Evolutionary conservation across 805 yeast genomes (phyloP).

Genomic region (Candida nitratophila): DNA sequence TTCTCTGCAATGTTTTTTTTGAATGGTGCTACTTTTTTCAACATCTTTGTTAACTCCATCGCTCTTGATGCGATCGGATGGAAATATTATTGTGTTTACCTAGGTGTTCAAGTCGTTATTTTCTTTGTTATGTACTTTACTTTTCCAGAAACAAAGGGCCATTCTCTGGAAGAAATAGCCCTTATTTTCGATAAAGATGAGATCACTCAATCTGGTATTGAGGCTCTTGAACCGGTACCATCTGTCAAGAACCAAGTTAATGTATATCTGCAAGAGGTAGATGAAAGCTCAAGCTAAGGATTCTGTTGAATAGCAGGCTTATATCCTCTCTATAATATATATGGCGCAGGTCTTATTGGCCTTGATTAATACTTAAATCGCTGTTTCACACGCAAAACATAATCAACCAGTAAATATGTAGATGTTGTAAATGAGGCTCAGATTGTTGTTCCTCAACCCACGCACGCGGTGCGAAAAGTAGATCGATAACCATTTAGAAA

Average conservation of each 20-base stretch:
- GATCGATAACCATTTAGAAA: no score
- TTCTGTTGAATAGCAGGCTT: neutral
- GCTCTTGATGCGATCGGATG: slow-evolving; percentile 28
- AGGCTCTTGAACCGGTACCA: neutral
- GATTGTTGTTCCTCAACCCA: no score
- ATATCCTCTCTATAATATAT: neutral
- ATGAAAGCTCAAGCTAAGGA: neutral
- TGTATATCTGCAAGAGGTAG: neutral
- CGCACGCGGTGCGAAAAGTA: no score
- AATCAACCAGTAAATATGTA: no score
- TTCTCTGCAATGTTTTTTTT: neutral
- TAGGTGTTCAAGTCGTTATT: neutral
- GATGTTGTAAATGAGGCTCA: no score
- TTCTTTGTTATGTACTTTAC: slow-evolving; percentile 25
- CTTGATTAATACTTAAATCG: neutral
- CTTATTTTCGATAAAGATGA: slow-evolving; percentile 42
- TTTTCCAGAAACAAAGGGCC: slow-evolving; percentile 62
- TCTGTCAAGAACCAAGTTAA: neutral
- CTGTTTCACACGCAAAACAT: no score
- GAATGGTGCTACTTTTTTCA: slow-evolving; percentile 5
- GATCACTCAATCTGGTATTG: slow-evolving; percentile 8
- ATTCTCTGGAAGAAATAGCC: slow-evolving; percentile 52
- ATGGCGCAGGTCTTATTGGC: neutral
- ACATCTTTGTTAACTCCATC: slow-evolving; percentile 16
- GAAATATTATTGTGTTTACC: slow-evolving; percentile 25